Percentiles rank a stretch among this genome's conserved stretches.
Conservation (phyloP, 1,284 basidiomycete genomes). For the Moniliophthora roreri region DNA sequence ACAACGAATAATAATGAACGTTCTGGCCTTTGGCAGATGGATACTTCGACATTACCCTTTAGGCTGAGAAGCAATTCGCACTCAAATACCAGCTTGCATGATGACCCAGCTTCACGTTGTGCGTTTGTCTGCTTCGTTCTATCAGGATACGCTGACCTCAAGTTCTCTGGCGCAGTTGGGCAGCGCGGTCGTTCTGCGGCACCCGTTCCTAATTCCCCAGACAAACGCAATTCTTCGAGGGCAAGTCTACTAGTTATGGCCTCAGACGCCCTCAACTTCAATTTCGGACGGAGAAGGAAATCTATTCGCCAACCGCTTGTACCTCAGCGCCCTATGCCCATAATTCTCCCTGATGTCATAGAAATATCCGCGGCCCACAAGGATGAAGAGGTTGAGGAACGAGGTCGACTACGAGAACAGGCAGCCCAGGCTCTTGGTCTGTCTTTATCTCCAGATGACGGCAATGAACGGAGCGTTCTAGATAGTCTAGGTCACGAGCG, state of each 20-base stretch:
- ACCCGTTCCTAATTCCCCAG: slow-evolving; percentile 1
- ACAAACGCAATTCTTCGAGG: slow-evolving; percentile 25
- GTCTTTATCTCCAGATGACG: slow-evolving; percentile 29
- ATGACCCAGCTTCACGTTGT: background rate
- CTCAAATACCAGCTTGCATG: background rate
- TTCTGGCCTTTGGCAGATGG: too few species aligned
- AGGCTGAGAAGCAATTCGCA: background rate
- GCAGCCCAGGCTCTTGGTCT: slow-evolving; percentile 77
- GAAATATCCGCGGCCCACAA: slow-evolving; percentile 57
- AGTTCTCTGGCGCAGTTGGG: background rate
- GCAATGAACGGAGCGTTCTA: slow-evolving; percentile 9
- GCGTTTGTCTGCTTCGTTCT: background rate
- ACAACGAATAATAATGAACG: too few species aligned
- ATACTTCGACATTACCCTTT: background rate
- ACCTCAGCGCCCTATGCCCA: slow-evolving; percentile 33
- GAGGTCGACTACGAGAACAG: slow-evolving; percentile 66
- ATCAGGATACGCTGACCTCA: background rate
- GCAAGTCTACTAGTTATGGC: slow-evolving; percentile 54
- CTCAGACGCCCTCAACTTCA: slow-evolving; percentile 49
- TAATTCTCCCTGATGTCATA: slow-evolving; percentile 66
- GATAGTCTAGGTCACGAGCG: slow-evolving; percentile 18
- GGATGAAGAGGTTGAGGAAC: slow-evolving; percentile 67
- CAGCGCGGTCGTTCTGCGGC: background rate
- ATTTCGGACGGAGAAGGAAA: slow-evolving; percentile 45
- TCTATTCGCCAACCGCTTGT: slow-evolving; percentile 35